Base-by-base conservation (phyloP, 2,329 filamentous ascomycete genomes). In the Fusarium foetens region DNA sequence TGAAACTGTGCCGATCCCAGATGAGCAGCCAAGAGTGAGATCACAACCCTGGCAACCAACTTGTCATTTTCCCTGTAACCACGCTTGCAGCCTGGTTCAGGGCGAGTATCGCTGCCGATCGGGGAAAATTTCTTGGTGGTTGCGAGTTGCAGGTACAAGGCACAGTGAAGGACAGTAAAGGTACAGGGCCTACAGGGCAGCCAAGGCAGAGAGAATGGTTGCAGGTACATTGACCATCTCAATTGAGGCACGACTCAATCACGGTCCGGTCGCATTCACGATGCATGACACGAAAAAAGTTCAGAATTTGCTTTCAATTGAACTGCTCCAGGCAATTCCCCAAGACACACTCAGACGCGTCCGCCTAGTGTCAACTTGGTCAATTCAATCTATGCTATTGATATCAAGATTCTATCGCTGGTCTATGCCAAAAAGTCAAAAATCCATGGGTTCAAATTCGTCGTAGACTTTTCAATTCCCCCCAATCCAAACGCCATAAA, bases 361-460 rank as follows among this genome's bases (percentile, higher is more conserved):
- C 58, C 62, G 46, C 17, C 48, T 9, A 10, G 36, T 49, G 45
- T 2, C 13, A 11, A 6, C 64, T 43, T 52, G 33, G 48, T 35
- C 55, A 46, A 13, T 58, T 55, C 61, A 73, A 67, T 73, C 70
- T 71, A 72, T 73, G 65, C 70, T 73, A 58, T 61, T 72, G 66
- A 70, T 72, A 72, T 72, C 70, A 73, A 72, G 61, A 61, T 73
- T 72, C 70, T 72, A 72, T 73, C 70, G 70, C 70, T 72, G 53
- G 57, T 72, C 66, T 72, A 72, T 73, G 53, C 52, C 43, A 61
- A 71, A 71, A 72, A 72, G 70, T 63, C 61, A 66, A 52, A 52
- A 52, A 38, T 36, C 33, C 49, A 13, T 38, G 33, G 58, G 43
- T 72, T 72, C 70, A 70, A 67, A 73, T 41, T 71, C 57, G 54